These are phyloP conservation scores for Syncephalis fuscata DNA, from an alignment of 371 early-diverging fungal species.

Conservation along the genomic window DNA sequence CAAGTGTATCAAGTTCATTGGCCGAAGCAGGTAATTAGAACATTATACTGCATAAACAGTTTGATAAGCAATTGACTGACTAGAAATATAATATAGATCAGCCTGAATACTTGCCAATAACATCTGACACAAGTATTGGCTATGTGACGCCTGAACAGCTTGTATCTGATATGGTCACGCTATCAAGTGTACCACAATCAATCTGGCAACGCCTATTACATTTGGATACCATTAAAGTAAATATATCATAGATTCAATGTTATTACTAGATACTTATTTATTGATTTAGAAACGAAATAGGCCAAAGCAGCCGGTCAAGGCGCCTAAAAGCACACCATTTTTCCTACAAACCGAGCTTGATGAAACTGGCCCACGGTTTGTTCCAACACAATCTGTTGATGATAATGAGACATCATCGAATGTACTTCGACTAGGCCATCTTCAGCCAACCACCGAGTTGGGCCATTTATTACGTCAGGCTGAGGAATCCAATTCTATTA, in stretches of 20 bases:
- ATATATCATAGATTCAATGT: constrained; percentile 11
- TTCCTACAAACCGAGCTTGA: constrained; percentile 72
- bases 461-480: constrained; percentile 27
- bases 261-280: constrained; percentile 8
- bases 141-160: constrained; percentile 39
- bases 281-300: constrained; percentile 66
- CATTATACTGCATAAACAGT: constrained; percentile 12
- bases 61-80: no score
- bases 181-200: constrained; percentile 61
- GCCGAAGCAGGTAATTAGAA: constrained; percentile 18
- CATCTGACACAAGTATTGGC: no score
- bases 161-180: constrained; percentile 63
- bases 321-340: constrained; percentile 82
- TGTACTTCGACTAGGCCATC: constrained; percentile 20
- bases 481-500: constrained; percentile 30
- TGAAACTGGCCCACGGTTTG: constrained; percentile 44
- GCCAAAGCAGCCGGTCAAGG: constrained; percentile 73
- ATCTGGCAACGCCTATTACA: constrained; percentile 83
- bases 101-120: no score
- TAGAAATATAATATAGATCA: no score
- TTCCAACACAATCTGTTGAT: constrained; percentile 15
- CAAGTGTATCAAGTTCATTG: constrained; percentile 25
- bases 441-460: constrained; percentile 39
- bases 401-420: constrained; percentile 16
- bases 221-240: constrained; percentile 67